Evolutionary conservation across 345 rosid genomes (phyloP).

Genomic region (Populus davidiana): DNA sequence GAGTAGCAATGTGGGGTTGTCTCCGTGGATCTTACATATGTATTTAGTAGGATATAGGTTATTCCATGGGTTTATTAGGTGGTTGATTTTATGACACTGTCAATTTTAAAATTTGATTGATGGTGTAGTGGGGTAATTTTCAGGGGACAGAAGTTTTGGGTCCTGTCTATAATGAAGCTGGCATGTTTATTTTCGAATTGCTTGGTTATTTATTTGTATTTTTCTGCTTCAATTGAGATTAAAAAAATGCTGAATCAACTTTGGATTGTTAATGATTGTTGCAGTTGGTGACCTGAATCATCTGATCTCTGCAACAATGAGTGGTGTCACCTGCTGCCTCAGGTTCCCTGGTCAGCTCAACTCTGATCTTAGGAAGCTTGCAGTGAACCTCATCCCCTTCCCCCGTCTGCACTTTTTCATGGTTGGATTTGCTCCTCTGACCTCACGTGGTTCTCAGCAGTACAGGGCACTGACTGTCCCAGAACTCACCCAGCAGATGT

Average conservation of each 20-base stretch:
- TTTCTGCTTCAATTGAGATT: background rate
- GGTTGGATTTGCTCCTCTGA: conserved; percentile 27
- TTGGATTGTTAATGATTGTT: background rate
- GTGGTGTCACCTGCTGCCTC: conserved; percentile 28
- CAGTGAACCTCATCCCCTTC: conserved; percentile 26
- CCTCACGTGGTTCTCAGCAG: conserved; percentile 25
- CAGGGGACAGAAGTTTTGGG: background rate
- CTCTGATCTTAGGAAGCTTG: conserved; percentile 26
- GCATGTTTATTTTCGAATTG: background rate
- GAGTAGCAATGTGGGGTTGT: too few species aligned
- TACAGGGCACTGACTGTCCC: conserved; percentile 23
- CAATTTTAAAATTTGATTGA: background rate
- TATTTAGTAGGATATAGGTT: background rate
- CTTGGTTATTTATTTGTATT: background rate
- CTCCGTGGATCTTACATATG: background rate
- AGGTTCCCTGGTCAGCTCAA: conserved; percentile 26
- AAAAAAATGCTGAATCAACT: background rate
- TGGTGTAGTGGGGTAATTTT: background rate
- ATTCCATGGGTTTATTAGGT: background rate
- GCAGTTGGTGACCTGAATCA: conserved; percentile 25
- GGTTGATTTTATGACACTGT: background rate
- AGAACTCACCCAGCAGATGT: conserved; percentile 25
- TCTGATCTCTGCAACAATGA: conserved; percentile 27
- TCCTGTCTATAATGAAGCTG: background rate
- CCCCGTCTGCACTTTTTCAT: conserved; percentile 21